Percentiles rank a stretch among this genome's conserved stretches.
phyloP scores from a whole-genome alignment of 768 basidiomycete genomes.

The Thelephora aurantiotincta region DNA sequence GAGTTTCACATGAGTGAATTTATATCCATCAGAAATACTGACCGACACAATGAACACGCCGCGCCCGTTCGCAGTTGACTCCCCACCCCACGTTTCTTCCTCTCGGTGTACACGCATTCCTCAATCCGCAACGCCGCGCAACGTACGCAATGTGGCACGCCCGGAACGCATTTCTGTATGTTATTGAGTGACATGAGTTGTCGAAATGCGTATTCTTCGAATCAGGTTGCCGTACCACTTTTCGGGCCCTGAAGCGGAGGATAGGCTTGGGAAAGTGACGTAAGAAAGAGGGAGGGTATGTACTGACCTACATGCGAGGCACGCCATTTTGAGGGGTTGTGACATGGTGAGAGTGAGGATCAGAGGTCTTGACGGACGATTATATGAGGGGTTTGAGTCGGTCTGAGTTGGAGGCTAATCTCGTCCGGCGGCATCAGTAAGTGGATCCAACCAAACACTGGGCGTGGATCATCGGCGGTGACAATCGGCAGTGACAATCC shows the following conservation, averaged over 20 bases:
- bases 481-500: too few relatives aligned
- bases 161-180: not conserved
- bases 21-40: not conserved
- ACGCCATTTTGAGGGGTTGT: not conserved
- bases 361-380: too few relatives aligned
- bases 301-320: not conserved
- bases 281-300: not conserved
- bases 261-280: not conserved
- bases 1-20: not conserved
- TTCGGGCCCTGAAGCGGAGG: not conserved
- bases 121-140: not conserved
- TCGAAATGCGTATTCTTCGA: not conserved
- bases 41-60: not conserved
- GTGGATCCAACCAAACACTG: too few relatives aligned
- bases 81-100: not conserved
- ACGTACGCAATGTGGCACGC: not conserved
- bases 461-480: too few relatives aligned
- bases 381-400: too few relatives aligned
- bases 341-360: too few relatives aligned
- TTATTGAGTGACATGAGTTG: not conserved
- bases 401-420: too few relatives aligned
- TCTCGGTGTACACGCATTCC: not conserved
- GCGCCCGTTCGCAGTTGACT: not conserved
- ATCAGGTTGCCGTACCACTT: not conserved
- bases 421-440: too few relatives aligned